These are phyloP conservation scores for Triglochin maritima DNA, from an alignment of 106 monocot genomes.

Conservation along the genomic window DNA sequence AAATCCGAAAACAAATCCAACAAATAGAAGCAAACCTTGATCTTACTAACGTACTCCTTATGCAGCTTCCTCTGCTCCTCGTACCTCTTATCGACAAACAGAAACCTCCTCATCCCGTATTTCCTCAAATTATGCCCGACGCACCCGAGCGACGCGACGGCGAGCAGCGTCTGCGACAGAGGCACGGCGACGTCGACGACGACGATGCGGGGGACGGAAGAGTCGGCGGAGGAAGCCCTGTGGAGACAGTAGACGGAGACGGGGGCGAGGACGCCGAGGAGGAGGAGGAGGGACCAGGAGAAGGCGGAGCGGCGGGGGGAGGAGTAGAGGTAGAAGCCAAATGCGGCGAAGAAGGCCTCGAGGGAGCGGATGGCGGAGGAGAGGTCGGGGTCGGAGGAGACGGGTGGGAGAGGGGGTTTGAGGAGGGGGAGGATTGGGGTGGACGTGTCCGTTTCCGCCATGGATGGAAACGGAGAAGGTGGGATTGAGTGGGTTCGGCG, in stretches of 20 bases:
- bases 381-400: no score
- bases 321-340: slow-evolving; percentile 5
- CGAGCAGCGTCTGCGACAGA: slow-evolving; percentile 6
- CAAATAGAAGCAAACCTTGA: slow-evolving; percentile 8
- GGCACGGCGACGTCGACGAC: slow-evolving; percentile 6
- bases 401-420: no score
- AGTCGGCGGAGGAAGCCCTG: not conserved
- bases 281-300: not conserved
- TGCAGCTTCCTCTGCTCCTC: slow-evolving; percentile 7
- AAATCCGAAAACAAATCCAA: not conserved
- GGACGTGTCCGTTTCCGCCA: no score
- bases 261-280: slow-evolving; percentile 4
- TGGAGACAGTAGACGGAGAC: not conserved
- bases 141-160: slow-evolving; percentile 6
- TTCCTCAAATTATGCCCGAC: slow-evolving; percentile 11
- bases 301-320: not conserved
- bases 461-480: no score
- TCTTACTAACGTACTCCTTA: slow-evolving; percentile 10
- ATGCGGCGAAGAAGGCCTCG: slow-evolving; percentile 9
- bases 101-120: slow-evolving; percentile 18
- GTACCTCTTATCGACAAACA: slow-evolving; percentile 13
- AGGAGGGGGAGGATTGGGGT: no score
- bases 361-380: slow-evolving; percentile 1
- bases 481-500: no score
- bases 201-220: not conserved